phyloP scores from a whole-genome alignment of 352 stramenopile genomes.

The Phytophthora pisi region DNA sequence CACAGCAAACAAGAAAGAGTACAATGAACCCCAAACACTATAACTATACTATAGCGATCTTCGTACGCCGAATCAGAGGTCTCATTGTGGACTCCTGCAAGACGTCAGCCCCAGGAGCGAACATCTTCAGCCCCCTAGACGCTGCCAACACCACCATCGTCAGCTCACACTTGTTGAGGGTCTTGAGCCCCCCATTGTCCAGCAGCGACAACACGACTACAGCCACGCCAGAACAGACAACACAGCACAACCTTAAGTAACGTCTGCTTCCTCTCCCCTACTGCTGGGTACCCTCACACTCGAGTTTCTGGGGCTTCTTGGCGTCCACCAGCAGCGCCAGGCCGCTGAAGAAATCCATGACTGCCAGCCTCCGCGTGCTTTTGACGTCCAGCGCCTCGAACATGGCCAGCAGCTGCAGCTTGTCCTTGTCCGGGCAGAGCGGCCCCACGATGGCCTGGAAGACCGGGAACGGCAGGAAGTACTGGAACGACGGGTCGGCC shows the following conservation, averaged over 20 bases:
- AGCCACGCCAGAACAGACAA: not conserved
- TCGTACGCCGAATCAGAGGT: conserved; percentile 56
- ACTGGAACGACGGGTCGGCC: conserved; percentile 43
- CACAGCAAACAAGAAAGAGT: not conserved
- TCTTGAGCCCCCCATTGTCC: conserved; percentile 66
- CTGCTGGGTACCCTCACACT: conserved; percentile 41
- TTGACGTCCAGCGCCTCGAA: conserved; percentile 49
- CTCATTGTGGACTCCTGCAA: conserved; percentile 39
- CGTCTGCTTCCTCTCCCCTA: no score
- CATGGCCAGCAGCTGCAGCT: conserved; percentile 49
- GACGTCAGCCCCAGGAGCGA: conserved; percentile 44
- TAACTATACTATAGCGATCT: not conserved
- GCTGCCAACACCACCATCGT: conserved; percentile 59
- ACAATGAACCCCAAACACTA: not conserved
- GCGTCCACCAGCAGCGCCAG: conserved; percentile 61
- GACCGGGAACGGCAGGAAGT: conserved; percentile 56
- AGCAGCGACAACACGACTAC: conserved; percentile 64
- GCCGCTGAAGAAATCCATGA: conserved; percentile 68
- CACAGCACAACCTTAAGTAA: not conserved
- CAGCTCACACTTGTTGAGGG: conserved; percentile 66
- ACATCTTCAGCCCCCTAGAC: conserved; percentile 56
- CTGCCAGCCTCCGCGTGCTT: conserved; percentile 34
- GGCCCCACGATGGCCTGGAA: conserved; percentile 55
- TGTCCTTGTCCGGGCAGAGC: conserved; percentile 38
- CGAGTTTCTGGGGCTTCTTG: conserved; percentile 72